Conservation (phyloP, 2,329 filamentous ascomycete species). For the Fusarium guadeloupense region DNA sequence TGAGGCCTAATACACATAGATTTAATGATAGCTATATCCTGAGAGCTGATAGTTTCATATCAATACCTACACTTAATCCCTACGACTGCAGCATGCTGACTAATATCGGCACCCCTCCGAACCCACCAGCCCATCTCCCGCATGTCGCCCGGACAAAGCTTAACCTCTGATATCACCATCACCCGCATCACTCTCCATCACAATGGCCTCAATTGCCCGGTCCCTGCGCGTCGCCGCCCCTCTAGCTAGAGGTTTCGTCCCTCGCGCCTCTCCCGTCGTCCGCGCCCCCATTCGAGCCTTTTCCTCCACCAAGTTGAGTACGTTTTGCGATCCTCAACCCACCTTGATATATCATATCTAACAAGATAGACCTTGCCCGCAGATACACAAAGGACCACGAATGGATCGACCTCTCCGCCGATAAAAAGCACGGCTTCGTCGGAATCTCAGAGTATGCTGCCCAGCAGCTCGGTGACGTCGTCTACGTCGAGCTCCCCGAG, state of each 20-base stretch:
- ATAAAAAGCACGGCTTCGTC: conserved; percentile 81
- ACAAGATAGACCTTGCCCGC: conserved; percentile 68
- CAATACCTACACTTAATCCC: neutral
- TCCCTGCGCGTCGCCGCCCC: conserved; percentile 62
- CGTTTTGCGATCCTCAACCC: conserved; percentile 8
- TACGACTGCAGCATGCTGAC: conserved; percentile 9
- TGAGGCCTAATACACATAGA: too few species aligned
- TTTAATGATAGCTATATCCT: too few species aligned
- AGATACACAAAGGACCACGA: conserved; percentile 98
- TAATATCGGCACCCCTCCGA: conserved; percentile 32
- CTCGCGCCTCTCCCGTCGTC: conserved; percentile 51
- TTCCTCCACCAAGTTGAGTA: conserved; percentile 53
- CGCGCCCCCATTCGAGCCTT: conserved; percentile 55
- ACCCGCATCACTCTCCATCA: conserved; percentile 31
- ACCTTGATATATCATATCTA: neutral
- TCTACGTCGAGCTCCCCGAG: conserved; percentile 93
- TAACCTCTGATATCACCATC: conserved; percentile 34
- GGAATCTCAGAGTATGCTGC: conserved; percentile 94
- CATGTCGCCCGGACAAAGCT: conserved; percentile 32
- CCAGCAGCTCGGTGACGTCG: conserved; percentile 91
- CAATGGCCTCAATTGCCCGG: conserved; percentile 70
- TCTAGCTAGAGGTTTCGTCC: conserved; percentile 52
- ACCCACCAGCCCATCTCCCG: conserved; percentile 30
- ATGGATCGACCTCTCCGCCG: conserved; percentile 89
- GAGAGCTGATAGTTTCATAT: too few species aligned